Evolutionary conservation across 805 yeast species (phyloP).

Genomic region (Myxozyma kluyveri): DNA sequence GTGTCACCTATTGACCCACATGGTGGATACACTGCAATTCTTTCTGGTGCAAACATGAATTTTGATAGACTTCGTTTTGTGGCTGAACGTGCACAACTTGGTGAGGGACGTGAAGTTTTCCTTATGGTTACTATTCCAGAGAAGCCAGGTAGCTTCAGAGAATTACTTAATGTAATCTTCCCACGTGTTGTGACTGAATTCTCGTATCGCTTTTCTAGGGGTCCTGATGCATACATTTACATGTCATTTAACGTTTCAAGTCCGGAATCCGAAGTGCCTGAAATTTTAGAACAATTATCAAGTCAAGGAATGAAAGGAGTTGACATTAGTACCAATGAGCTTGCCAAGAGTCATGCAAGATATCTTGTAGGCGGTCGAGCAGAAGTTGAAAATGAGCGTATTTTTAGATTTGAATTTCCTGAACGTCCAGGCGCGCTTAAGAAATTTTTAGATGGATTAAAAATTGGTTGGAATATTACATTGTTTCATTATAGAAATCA

Average conservation of each 20-base stretch:
- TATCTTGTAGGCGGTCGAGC: conserved; percentile 93
- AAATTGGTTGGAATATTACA: conserved; percentile 84
- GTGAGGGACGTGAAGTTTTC: conserved; percentile 96
- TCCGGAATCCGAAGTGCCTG: conserved; percentile 67
- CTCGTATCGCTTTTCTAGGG: conserved; percentile 70
- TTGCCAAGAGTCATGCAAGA: conserved; percentile 95
- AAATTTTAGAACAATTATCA: conserved; percentile 49
- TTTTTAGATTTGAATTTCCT: conserved; percentile 88
- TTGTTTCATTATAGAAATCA: conserved; percentile 95
- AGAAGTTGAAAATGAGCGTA: conserved; percentile 66
- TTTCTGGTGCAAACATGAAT: conserved; percentile 98
- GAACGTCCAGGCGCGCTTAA: conserved; percentile 94
- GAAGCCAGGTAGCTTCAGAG: conserved; percentile 81
- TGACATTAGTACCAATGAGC: conserved; percentile 87
- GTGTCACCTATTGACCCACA: conserved; percentile 45
- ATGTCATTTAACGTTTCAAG: conserved; percentile 80
- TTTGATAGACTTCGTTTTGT: conserved; percentile 94
- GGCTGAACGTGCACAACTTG: conserved; percentile 95
- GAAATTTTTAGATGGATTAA: conserved; percentile 68
- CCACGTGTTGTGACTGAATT: conserved; percentile 95
- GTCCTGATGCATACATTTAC: conserved; percentile 66
- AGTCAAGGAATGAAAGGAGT: conserved; percentile 64
- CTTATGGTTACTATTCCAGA: conserved; percentile 90
- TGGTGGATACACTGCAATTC: conserved; percentile 74
- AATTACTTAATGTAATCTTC: conserved; percentile 69